phyloP scores from a whole-genome alignment of 2,329 filamentous ascomycete genomes.

The Thelonectria blattea region DNA sequence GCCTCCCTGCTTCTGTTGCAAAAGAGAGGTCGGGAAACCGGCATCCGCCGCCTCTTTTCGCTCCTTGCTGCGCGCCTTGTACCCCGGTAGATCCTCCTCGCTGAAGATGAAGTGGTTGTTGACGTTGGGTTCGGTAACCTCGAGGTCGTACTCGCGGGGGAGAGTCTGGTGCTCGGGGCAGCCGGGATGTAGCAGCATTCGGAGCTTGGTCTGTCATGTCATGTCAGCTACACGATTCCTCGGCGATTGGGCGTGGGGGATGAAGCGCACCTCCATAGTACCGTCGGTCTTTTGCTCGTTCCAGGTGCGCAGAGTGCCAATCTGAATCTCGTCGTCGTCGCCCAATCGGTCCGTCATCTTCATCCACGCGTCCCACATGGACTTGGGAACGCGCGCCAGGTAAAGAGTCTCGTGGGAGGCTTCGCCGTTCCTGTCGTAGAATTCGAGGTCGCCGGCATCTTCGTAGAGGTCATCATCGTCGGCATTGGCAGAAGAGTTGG shows the following conservation, averaged over 20 bases:
- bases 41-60: conserved; percentile 62
- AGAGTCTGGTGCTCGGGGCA: conserved; percentile 72
- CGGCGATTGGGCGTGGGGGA: neutral
- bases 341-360: conserved; percentile 63
- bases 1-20: conserved; percentile 49
- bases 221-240: conserved; percentile 15
- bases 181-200: conserved; percentile 71
- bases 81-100: conserved; percentile 81
- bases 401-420: conserved; percentile 60
- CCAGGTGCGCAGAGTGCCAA: conserved; percentile 75
- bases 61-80: conserved; percentile 55
- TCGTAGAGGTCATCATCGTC: conserved; percentile 73
- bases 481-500: conserved; percentile 50
- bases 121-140: conserved; percentile 67
- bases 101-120: conserved; percentile 91
- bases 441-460: conserved; percentile 63
- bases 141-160: conserved; percentile 88
- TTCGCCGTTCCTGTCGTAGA: conserved; percentile 54
- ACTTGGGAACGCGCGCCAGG: conserved; percentile 78
- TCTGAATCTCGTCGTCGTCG: conserved; percentile 80
- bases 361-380: conserved; percentile 81
- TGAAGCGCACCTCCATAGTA: conserved; percentile 47
- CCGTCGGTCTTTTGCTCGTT: conserved; percentile 59
- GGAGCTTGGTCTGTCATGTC: conserved; percentile 45
- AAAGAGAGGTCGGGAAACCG: conserved; percentile 64